A percentile compares a stretch with the other conserved stretches of the same genome.
These are phyloP conservation scores for Leccinum ochraceum DNA, from an alignment of 768 basidiomycete species.

Conservation along the genomic window DNA sequence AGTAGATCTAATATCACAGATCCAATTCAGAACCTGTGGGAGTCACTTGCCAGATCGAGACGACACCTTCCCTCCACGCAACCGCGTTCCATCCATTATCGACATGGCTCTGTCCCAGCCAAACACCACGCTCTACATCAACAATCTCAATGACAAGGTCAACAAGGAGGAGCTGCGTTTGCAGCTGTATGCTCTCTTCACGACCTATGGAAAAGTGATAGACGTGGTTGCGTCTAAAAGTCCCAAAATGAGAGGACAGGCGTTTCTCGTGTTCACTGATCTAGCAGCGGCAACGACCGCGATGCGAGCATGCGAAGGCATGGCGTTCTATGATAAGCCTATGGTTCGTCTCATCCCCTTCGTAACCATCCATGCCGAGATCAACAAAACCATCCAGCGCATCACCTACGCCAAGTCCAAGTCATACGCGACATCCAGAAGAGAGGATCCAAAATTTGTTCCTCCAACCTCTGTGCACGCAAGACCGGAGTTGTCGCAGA, in stretches of 20 bases:
- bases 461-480: constrained; percentile 68
- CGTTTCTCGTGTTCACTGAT: constrained; percentile 95
- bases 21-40: constrained; percentile 19
- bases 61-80: not conserved
- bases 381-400: constrained; percentile 49
- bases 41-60: constrained; percentile 23
- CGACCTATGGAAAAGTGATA: constrained; percentile 90
- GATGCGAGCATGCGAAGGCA: constrained; percentile 90
- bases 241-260: constrained; percentile 87
- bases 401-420: constrained; percentile 90
- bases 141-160: constrained; percentile 90
- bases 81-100: not conserved
- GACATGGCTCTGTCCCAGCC: constrained; percentile 62
- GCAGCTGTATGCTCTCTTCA: constrained; percentile 87
- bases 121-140: constrained; percentile 86
- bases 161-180: constrained; percentile 86
- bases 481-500: constrained; percentile 46
- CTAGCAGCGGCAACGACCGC: constrained; percentile 89
- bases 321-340: constrained; percentile 90
- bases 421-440: constrained; percentile 79
- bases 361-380: constrained; percentile 7
- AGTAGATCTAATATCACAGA: not conserved
- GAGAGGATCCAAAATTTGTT: constrained; percentile 81
- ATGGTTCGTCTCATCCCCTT: constrained; percentile 56
- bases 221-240: constrained; percentile 90